These are phyloP conservation scores for Rubroshorea leprosula DNA, from an alignment of 345 rosid genomes.

Conservation along the genomic window DNA sequence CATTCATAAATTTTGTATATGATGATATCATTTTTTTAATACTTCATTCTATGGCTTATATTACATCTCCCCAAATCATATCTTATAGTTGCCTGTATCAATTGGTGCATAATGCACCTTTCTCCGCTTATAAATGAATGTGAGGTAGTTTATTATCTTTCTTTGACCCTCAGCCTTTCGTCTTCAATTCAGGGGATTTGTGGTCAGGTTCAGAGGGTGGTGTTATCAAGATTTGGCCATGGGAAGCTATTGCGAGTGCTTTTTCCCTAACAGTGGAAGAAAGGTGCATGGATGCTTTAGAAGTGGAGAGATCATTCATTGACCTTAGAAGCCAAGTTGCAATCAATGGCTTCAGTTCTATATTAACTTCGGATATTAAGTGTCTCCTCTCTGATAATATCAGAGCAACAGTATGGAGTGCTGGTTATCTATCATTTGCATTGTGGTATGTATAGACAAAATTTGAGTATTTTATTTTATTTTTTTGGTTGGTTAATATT, in stretches of 20 bases:
- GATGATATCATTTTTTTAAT: background rate
- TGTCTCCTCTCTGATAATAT: conserved; percentile 66
- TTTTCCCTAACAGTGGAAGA: conserved; percentile 51
- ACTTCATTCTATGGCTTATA: background rate
- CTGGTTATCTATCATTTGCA: conserved; percentile 58
- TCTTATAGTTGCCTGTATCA: background rate
- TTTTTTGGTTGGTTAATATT: background rate
- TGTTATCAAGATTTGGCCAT: conserved; percentile 71
- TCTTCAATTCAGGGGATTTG: conserved; percentile 60
- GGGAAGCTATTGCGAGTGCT: conserved; percentile 72
- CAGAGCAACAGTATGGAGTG: conserved; percentile 83
- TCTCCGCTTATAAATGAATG: background rate
- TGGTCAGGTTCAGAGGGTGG: conserved; percentile 98
- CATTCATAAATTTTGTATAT: background rate
- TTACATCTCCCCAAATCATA: no score
- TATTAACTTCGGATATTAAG: conserved; percentile 69
- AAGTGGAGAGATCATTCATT: conserved; percentile 70
- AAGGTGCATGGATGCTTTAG: conserved; percentile 54
- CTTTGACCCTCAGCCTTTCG: background rate
- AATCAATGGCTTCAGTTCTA: conserved; percentile 49
- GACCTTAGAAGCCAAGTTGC: conserved; percentile 72
- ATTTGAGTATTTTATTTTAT: background rate
- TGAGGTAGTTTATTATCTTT: background rate
- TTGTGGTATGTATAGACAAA: conserved; percentile 51
- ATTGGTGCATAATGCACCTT: background rate